Conservation (phyloP, 257 asterid genomes). For the Salvia splendens region DNA sequence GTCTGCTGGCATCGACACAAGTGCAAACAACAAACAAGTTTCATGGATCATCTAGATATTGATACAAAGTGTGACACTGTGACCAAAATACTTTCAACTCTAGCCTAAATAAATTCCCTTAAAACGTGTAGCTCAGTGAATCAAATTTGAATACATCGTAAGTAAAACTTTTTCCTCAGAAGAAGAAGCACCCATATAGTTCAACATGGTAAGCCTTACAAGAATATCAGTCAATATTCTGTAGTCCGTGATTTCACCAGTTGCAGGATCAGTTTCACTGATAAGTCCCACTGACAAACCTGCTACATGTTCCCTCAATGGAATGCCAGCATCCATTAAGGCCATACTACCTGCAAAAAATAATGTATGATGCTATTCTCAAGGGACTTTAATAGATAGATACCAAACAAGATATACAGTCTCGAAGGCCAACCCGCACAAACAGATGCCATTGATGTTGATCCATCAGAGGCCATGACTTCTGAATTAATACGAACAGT, state of each 20-base stretch:
- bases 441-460: conserved; percentile 98
- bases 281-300: conserved; percentile 93
- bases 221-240: conserved; percentile 84
- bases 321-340: conserved; percentile 98
- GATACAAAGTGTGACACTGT: not conserved
- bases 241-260: conserved; percentile 87
- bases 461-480: conserved; percentile 99
- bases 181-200: not conserved
- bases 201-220: conserved; percentile 46
- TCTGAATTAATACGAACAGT: conserved; percentile 92
- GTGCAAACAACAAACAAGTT: not conserved
- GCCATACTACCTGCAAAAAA: conserved; percentile 89
- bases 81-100: not conserved
- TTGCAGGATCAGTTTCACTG: conserved; percentile 71
- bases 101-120: too few species aligned
- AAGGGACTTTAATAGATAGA: not conserved
- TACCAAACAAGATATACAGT: conserved; percentile 12
- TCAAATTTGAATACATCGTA: not conserved
- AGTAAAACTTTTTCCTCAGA: not conserved
- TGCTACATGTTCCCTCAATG: conserved; percentile 82
- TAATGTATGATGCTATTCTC: conserved; percentile 24
- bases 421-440: conserved; percentile 75
- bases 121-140: not conserved
- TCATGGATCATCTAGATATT: not conserved
- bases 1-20: not conserved